Evolutionary conservation across 2,329 filamentous ascomycete genomes (phyloP).

Genomic region (Alternaria rosae): DNA sequence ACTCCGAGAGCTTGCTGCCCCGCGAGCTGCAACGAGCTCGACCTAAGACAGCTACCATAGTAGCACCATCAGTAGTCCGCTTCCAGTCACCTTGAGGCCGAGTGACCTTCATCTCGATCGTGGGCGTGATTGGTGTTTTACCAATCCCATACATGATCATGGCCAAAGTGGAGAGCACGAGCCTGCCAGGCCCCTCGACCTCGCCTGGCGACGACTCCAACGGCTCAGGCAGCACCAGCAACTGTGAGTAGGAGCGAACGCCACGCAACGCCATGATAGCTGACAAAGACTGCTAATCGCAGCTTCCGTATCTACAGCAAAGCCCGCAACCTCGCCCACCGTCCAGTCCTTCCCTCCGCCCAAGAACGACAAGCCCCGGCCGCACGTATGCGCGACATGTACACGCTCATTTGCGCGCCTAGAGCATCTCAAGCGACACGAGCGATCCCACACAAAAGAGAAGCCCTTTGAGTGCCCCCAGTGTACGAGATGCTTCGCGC

Average conservation of each 20-base stretch:
- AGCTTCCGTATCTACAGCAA: slow-evolving; percentile 45
- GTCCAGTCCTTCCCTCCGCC: slow-evolving; percentile 71
- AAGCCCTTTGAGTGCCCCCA: slow-evolving; percentile 98
- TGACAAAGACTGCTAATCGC: slow-evolving; percentile 25
- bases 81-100: slow-evolving; percentile 1
- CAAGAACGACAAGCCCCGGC: slow-evolving; percentile 96
- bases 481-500: slow-evolving; percentile 92
- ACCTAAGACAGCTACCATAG: slow-evolving; percentile 12
- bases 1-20: slow-evolving; percentile 24
- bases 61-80: slow-evolving; percentile 5
- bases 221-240: slow-evolving; percentile 38
- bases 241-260: slow-evolving; percentile 35
- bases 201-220: slow-evolving; percentile 41
- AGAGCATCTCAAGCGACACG: slow-evolving; percentile 96
- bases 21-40: slow-evolving; percentile 22
- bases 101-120: slow-evolving; percentile 10
- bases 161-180: slow-evolving; percentile 33
- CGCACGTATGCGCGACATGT: slow-evolving; percentile 92
- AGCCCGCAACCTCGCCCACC: slow-evolving; percentile 37
- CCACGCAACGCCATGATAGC: slow-evolving; percentile 10
- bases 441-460: slow-evolving; percentile 97
- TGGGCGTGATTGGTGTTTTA: slow-evolving; percentile 18
- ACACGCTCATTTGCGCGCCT: slow-evolving; percentile 90
- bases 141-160: slow-evolving; percentile 29
- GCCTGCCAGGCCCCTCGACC: slow-evolving; percentile 37